phyloP scores from a whole-genome alignment of 2,329 filamentous ascomycete genomes.

The Teratosphaeriaceae sp. region DNA sequence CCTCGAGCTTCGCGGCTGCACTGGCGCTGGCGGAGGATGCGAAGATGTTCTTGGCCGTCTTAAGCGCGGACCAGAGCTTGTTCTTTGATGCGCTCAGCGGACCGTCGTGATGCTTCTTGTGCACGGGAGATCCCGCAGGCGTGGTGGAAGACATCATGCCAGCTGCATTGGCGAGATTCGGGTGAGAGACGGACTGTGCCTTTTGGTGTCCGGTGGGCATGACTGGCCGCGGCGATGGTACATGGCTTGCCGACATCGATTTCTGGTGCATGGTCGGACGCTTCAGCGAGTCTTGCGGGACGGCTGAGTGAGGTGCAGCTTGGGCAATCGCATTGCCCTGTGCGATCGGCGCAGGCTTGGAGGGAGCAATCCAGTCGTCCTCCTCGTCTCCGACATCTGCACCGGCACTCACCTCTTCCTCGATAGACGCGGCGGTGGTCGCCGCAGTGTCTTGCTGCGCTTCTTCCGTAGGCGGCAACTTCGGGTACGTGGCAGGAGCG shows the following conservation, averaged over 20 bases:
- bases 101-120: constrained; percentile 57
- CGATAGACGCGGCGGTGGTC: background rate
- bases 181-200: constrained; percentile 40
- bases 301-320: constrained; percentile 7
- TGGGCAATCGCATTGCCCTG: constrained; percentile 7
- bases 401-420: constrained; percentile 13
- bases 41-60: constrained; percentile 78
- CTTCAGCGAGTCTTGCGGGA: constrained; percentile 38
- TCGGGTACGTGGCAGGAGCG: constrained; percentile 36
- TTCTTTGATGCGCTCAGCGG: constrained; percentile 89
- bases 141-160: constrained; percentile 43
- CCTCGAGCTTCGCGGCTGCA: constrained; percentile 53
- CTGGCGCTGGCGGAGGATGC: constrained; percentile 62
- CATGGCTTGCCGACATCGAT: constrained; percentile 28
- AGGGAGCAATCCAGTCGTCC: constrained; percentile 54
- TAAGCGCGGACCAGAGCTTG: constrained; percentile 84
- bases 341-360: constrained; percentile 17
- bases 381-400: constrained; percentile 41
- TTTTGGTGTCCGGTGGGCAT: constrained; percentile 48
- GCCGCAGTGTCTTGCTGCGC: background rate
- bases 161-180: constrained; percentile 31
- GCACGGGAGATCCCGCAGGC: constrained; percentile 48
- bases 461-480: constrained; percentile 26
- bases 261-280: constrained; percentile 28
- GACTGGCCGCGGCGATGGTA: constrained; percentile 40